These are phyloP conservation scores for Trypanosoma rangeli DNA, from an alignment of 208 protist species.

Conservation along the genomic window DNA sequence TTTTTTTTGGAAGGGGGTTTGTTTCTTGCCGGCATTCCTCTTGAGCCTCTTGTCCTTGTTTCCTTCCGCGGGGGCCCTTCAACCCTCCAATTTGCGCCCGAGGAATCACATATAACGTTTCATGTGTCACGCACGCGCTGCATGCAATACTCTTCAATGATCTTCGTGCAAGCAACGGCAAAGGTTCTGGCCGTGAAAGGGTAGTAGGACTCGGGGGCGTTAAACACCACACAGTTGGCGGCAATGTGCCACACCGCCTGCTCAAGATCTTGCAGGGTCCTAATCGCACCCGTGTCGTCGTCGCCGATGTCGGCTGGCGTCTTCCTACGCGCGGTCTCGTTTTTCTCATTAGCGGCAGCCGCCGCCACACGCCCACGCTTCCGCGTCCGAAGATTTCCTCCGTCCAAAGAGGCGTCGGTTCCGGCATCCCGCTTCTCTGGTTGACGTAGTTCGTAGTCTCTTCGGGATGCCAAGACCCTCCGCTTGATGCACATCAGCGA, in stretches of 20 bases:
- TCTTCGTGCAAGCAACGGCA: constrained; percentile 44
- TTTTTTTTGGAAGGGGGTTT: neutral
- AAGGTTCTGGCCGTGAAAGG: constrained; percentile 64
- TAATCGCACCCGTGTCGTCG: constrained; percentile 18
- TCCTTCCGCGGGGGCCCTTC: too few species aligned
- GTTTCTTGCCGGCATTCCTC: neutral
- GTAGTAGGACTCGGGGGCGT: constrained; percentile 78
- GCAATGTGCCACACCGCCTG: constrained; percentile 75
- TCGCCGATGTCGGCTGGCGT: neutral
- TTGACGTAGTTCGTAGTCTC: constrained; percentile 43
- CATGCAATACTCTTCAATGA: constrained; percentile 68
- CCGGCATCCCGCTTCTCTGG: neutral
- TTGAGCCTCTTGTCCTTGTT: neutral
- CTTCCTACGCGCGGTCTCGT: neutral
- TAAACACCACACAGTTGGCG: constrained; percentile 84
- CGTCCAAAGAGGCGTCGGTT: constrained; percentile 3
- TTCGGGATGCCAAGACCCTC: constrained; percentile 53
- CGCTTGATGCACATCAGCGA: constrained; percentile 57
- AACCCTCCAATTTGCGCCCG: too few species aligned
- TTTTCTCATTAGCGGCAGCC: constrained; percentile 3
- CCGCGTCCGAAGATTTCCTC: constrained; percentile 13
- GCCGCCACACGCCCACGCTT: constrained; percentile 12
- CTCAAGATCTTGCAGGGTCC: constrained; percentile 69
- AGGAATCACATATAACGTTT: neutral
- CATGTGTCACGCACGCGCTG: constrained; percentile 27